These are phyloP conservation scores for Rhizoclosmatium sp. DNA, from an alignment of 192 early-diverging fungal genomes.

Conservation along the genomic window DNA sequence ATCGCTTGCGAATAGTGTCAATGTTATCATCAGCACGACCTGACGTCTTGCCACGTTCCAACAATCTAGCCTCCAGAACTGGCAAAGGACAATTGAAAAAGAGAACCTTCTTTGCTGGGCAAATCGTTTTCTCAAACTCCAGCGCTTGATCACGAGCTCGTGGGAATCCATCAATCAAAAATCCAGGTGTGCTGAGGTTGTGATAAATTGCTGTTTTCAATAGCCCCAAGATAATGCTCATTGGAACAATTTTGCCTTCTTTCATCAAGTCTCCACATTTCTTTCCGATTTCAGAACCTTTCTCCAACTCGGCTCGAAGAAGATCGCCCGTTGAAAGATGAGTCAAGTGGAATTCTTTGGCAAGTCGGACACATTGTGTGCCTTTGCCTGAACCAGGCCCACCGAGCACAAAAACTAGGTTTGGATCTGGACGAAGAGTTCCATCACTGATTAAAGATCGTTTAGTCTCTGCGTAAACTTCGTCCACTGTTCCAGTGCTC, in stretches of 20 bases:
- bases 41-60: conserved; percentile 63
- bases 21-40: conserved; percentile 65
- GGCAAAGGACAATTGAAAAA: conserved; percentile 59
- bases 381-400: conserved; percentile 63
- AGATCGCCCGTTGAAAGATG: conserved; percentile 71
- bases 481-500: conserved; percentile 31
- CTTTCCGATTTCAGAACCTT: conserved; percentile 50
- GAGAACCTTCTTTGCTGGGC: conserved; percentile 43
- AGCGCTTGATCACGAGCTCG: conserved; percentile 65
- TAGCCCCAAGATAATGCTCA: conserved; percentile 44
- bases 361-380: conserved; percentile 63
- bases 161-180: conserved; percentile 74
- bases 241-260: conserved; percentile 70
- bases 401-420: conserved; percentile 60
- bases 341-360: conserved; percentile 45
- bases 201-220: conserved; percentile 39
- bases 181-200: conserved; percentile 41
- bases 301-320: conserved; percentile 62
- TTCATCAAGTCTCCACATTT: conserved; percentile 56
- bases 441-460: conserved; percentile 4
- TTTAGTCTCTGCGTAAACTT: conserved; percentile 6
- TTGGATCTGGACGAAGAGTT: conserved; percentile 27
- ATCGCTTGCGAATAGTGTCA: conserved; percentile 64
- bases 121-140: conserved; percentile 58
- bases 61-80: conserved; percentile 53